These are phyloP conservation scores for Teunomyces lycoperdinae DNA, from an alignment of 805 yeast species.

Conservation along the genomic window DNA sequence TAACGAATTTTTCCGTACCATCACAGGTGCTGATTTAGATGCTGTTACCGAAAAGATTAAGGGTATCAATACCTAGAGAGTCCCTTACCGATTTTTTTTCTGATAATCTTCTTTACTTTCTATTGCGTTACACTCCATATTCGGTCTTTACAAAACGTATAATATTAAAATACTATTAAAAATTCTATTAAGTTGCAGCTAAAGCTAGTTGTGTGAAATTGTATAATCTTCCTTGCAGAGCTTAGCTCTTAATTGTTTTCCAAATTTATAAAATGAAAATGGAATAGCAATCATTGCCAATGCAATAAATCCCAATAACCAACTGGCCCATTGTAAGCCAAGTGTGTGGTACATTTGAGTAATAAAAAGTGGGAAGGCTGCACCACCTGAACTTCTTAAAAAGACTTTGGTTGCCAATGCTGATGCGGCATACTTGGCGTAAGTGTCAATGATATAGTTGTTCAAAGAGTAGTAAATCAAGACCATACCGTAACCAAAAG, in stretches of 20 bases:
- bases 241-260: conserved; percentile 58
- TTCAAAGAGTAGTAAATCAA: conserved; percentile 57
- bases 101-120: not conserved
- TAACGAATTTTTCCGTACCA: conserved; percentile 65
- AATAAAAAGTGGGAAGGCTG: conserved; percentile 80
- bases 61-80: conserved; percentile 33
- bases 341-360: conserved; percentile 73
- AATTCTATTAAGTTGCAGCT: not conserved
- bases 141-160: not conserved
- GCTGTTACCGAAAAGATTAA: conserved; percentile 49
- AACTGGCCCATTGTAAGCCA: conserved; percentile 80
- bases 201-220: not conserved
- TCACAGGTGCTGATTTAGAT: conserved; percentile 47
- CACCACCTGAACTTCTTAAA: conserved; percentile 80
- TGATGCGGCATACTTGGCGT: conserved; percentile 75
- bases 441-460: conserved; percentile 88
- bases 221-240: conserved; percentile 66
- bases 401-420: conserved; percentile 83
- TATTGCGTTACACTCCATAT: not conserved
- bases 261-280: conserved; percentile 66
- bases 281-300: conserved; percentile 76
- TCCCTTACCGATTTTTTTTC: not conserved
- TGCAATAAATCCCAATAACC: conserved; percentile 73
- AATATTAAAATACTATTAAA: not conserved
- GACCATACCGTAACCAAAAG: conserved; percentile 63